Evolutionary conservation across 2,329 filamentous ascomycete species (phyloP).

Genomic region (Penicillium sp.): DNA sequence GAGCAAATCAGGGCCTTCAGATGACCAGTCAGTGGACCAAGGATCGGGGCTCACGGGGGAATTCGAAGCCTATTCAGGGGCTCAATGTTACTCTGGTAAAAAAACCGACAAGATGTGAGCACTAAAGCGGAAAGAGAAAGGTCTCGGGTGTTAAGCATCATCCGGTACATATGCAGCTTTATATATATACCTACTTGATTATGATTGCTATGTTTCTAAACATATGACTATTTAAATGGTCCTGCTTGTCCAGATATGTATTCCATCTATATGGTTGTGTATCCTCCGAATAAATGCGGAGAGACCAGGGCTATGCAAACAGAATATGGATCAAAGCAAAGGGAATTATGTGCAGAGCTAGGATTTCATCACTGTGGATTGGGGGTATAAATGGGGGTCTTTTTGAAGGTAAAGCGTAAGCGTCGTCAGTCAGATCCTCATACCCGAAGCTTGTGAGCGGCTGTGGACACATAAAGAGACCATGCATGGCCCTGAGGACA

Average conservation of each 20-base stretch:
- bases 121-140: no score
- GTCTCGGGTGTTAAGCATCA: no score
- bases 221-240: not conserved
- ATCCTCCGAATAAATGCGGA: slow-evolving; percentile 13
- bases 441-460: slow-evolving; percentile 2
- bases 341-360: slow-evolving; percentile 22
- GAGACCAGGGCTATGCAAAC: slow-evolving; percentile 21
- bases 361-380: slow-evolving; percentile 20
- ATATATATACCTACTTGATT: not conserved
- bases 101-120: no score
- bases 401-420: slow-evolving; percentile 16
- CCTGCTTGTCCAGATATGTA: slow-evolving; percentile 10
- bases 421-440: slow-evolving; percentile 20
- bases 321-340: slow-evolving; percentile 15
- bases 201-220: not conserved
- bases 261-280: slow-evolving; percentile 20
- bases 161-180: not conserved
- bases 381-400: slow-evolving; percentile 24
- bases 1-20: no score
- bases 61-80: no score
- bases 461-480: not conserved
- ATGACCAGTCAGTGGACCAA: no score
- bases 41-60: no score
- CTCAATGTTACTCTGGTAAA: no score
- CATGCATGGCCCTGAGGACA: slow-evolving; percentile 1